Conservation (phyloP, 495 filamentous ascomycete species). For the Apiosordaria backusii region DNA sequence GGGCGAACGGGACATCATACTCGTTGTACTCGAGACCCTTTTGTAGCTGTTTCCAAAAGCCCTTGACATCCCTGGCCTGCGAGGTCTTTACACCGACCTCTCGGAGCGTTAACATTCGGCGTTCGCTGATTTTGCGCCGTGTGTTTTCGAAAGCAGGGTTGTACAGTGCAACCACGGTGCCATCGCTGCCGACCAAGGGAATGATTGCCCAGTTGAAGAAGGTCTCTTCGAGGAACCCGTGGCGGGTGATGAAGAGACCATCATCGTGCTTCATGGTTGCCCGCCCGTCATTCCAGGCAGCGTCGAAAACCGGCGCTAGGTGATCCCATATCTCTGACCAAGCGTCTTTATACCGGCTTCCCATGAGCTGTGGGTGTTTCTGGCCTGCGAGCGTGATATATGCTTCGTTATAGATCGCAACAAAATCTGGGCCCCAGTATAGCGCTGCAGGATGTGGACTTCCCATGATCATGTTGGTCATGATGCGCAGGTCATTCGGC, state of each 20-base stretch:
- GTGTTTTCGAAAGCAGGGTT: constrained; percentile 70
- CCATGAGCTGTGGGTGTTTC: constrained; percentile 69
- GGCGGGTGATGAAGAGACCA: constrained; percentile 58
- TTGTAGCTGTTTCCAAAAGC: constrained; percentile 58
- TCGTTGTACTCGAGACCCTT: constrained; percentile 59
- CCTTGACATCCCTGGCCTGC: constrained; percentile 60
- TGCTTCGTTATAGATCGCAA: constrained; percentile 71
- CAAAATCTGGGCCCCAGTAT: constrained; percentile 65
- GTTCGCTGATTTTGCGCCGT: constrained; percentile 58
- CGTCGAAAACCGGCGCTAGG: constrained; percentile 56
- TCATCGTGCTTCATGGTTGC: constrained; percentile 76
- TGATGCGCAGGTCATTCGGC: constrained; percentile 57
- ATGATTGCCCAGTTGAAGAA: constrained; percentile 69
- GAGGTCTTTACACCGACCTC: constrained; percentile 69
- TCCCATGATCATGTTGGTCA: constrained; percentile 68
- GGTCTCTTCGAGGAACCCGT: constrained; percentile 62
- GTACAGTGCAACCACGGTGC: constrained; percentile 60
- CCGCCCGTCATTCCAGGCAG: constrained; percentile 56
- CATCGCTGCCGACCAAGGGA: constrained; percentile 60
- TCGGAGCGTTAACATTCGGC: constrained; percentile 62
- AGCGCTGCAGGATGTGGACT: constrained; percentile 68
- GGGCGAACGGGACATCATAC: constrained; percentile 59
- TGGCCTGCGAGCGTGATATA: constrained; percentile 64
- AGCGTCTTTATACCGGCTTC: constrained; percentile 55
- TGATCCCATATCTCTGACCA: constrained; percentile 68